Evolutionary conservation across 2,329 filamentous ascomycete genomes (phyloP).

Genomic region (Cladosporium sp.): DNA sequence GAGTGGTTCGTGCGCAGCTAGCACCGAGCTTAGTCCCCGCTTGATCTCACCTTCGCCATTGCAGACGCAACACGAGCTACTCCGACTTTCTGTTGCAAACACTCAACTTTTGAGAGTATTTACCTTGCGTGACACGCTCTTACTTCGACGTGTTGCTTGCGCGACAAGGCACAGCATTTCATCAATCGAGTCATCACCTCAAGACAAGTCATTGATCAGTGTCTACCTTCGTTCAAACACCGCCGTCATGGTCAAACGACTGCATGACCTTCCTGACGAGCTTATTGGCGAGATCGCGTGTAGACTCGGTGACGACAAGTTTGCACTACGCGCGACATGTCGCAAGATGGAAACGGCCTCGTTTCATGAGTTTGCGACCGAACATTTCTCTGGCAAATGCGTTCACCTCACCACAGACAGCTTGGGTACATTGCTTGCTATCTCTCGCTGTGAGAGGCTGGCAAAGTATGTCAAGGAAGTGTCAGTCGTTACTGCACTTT

Average conservation of each 20-base stretch:
- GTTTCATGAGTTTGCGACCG: conserved; percentile 27
- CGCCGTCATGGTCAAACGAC: not conserved
- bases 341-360: conserved; percentile 22
- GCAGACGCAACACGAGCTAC: not conserved
- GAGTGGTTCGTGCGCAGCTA: not conserved
- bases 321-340: conserved; percentile 24
- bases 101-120: not conserved
- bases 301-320: conserved; percentile 27
- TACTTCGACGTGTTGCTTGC: not conserved
- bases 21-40: not conserved
- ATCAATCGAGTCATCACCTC: too few relatives aligned
- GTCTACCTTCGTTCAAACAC: too few relatives aligned
- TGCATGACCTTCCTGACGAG: conserved; percentile 26
- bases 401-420: conserved; percentile 25
- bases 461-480: conserved; percentile 21
- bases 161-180: not conserved
- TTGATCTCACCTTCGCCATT: not conserved
- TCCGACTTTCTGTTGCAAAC: too few relatives aligned
- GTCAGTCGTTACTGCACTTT: conserved; percentile 21
- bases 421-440: conserved; percentile 22
- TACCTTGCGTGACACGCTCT: not conserved
- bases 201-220: too few relatives aligned
- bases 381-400: conserved; percentile 23
- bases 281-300: conserved; percentile 24
- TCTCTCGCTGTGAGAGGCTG: conserved; percentile 22